phyloP scores from a whole-genome alignment of 2,329 filamentous ascomycete species.

The Cercospora berteroae region DNA sequence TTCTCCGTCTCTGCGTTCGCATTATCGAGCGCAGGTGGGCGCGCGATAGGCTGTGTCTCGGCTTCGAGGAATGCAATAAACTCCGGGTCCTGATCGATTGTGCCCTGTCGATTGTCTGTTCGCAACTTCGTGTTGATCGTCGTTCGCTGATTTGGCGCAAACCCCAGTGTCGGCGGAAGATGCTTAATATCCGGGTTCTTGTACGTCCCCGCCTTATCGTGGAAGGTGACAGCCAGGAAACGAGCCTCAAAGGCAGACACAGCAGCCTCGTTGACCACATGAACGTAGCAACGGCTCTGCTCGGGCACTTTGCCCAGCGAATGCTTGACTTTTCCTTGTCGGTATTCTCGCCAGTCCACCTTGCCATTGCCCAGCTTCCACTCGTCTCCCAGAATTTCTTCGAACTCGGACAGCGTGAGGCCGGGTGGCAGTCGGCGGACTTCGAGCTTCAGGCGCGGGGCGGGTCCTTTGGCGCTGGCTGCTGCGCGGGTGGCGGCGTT shows the following conservation, averaged over 20 bases:
- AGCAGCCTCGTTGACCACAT: constrained; percentile 69
- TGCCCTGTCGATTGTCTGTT: constrained; percentile 81
- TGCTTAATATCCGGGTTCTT: constrained; percentile 67
- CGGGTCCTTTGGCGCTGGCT: constrained; percentile 43
- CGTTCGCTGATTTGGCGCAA: constrained; percentile 78
- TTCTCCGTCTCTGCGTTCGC: constrained; percentile 51
- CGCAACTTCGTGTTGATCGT: constrained; percentile 68
- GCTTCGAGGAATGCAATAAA: constrained; percentile 91
- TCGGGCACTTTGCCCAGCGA: constrained; percentile 82
- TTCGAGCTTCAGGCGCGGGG: constrained; percentile 75
- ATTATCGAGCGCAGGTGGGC: constrained; percentile 50
- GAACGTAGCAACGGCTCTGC: constrained; percentile 78
- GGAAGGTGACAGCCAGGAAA: constrained; percentile 68
- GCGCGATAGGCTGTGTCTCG: constrained; percentile 71
- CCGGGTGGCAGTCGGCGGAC: constrained; percentile 82
- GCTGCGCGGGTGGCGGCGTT: constrained; percentile 34
- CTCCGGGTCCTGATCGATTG: constrained; percentile 93
- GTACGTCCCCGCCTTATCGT: constrained; percentile 76
- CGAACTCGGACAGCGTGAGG: constrained; percentile 76
- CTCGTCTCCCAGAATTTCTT: constrained; percentile 67
- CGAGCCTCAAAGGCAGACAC: constrained; percentile 66
- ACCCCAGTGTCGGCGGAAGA: constrained; percentile 76
- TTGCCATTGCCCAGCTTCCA: constrained; percentile 81
- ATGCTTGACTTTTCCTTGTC: constrained; percentile 69
- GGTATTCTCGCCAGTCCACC: constrained; percentile 79